Evolutionary conservation across 1,139 yeast species (phyloP).

Genomic region (Kodamaea fungicola): DNA sequence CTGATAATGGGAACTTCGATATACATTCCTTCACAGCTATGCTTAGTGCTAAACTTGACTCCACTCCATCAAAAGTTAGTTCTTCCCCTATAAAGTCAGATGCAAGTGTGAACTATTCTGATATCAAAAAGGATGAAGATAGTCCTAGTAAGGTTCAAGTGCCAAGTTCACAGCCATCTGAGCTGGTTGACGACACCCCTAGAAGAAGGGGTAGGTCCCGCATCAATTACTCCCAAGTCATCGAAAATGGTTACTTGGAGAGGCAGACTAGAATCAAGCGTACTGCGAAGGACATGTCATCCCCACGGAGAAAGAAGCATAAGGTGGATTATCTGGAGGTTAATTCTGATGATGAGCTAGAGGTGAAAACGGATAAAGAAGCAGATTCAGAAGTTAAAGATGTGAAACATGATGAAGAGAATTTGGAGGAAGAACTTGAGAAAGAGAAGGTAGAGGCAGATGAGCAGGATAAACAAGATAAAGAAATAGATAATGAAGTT

Average conservation of each 20-base stretch:
- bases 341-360: neutral
- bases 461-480: neutral
- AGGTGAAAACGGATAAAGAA: slow-evolving; percentile 1
- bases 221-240: slow-evolving; percentile 6
- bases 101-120: no score
- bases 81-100: no score
- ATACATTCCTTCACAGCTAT: slow-evolving; percentile 29
- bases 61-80: neutral
- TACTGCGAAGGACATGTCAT: neutral
- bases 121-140: no score
- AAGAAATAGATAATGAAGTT: neutral
- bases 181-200: neutral
- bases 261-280: slow-evolving; percentile 1
- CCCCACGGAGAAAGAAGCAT: neutral
- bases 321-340: no score
- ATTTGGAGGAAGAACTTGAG: neutral
- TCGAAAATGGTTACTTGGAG: slow-evolving; percentile 10
- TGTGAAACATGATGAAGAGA: neutral
- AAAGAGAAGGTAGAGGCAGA: neutral
- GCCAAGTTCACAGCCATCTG: no score
- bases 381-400: neutral
- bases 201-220: neutral
- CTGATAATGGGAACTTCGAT: slow-evolving; percentile 15
- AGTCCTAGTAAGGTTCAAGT: no score
- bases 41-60: slow-evolving; percentile 19